phyloP scores from a whole-genome alignment of 2,329 filamentous ascomycete genomes.

The Sporothrix inflata region DNA sequence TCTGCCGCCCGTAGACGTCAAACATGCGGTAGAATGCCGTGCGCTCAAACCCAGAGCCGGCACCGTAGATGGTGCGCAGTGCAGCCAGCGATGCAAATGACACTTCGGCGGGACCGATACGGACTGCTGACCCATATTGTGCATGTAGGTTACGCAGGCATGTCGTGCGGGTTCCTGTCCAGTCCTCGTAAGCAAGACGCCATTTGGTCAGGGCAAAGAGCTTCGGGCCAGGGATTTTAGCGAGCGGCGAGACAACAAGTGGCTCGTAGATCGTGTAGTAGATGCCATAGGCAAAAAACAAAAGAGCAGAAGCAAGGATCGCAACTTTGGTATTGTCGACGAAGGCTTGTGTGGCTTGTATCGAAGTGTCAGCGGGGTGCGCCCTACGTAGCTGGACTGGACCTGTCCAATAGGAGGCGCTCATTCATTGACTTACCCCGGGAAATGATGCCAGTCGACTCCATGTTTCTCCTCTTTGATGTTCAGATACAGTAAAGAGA shows the following conservation, averaged over 20 bases:
- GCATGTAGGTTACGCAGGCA: slow-evolving; percentile 49
- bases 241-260: slow-evolving; percentile 25
- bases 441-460: slow-evolving; percentile 11
- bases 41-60: slow-evolving; percentile 54
- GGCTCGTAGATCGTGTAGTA: slow-evolving; percentile 17
- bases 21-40: slow-evolving; percentile 60
- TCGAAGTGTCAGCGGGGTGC: neutral
- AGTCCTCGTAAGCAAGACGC: slow-evolving; percentile 52
- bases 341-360: slow-evolving; percentile 6
- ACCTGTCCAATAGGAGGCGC: neutral
- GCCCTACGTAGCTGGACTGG: neutral
- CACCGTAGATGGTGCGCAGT: slow-evolving; percentile 57
- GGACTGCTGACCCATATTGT: slow-evolving; percentile 51
- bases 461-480: neutral
- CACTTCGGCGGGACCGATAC: slow-evolving; percentile 52
- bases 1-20: slow-evolving; percentile 55
- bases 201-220: slow-evolving; percentile 49
- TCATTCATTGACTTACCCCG: neutral
- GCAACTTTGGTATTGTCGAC: neutral
- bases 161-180: slow-evolving; percentile 47
- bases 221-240: slow-evolving; percentile 44
- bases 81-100: slow-evolving; percentile 49
- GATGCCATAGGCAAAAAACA: neutral
- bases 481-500: neutral
- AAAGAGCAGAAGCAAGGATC: neutral